Evolutionary conservation across 495 filamentous ascomycete genomes (phyloP).

Genomic region (Aspergillus incahuasiensis): DNA sequence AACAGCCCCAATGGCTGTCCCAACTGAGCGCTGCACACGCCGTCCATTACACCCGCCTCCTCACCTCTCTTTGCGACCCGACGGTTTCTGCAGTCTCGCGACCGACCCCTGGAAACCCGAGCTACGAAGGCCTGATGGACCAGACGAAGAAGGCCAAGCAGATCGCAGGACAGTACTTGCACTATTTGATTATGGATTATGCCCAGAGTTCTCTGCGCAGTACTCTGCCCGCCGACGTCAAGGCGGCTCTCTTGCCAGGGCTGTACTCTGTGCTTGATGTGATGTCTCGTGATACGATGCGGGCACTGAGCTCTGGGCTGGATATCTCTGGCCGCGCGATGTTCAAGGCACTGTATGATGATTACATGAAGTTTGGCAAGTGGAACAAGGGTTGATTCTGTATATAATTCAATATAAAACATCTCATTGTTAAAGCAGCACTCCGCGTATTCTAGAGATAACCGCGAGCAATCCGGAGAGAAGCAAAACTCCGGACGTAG

Average conservation of each 20-base stretch:
- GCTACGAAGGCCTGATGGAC: constrained; percentile 57
- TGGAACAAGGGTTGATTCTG: constrained; percentile 53
- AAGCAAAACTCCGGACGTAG: not conserved
- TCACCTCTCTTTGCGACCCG: constrained; percentile 76
- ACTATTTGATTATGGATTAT: constrained; percentile 67
- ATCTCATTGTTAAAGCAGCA: not conserved
- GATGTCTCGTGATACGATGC: constrained; percentile 59
- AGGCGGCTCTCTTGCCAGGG: constrained; percentile 65
- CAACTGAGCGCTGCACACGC: constrained; percentile 50
- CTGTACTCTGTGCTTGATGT: constrained; percentile 68
- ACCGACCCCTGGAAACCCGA: constrained; percentile 28
- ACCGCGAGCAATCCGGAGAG: not conserved
- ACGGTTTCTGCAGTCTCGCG: constrained; percentile 65
- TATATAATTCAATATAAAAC: not conserved
- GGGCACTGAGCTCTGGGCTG: constrained; percentile 63
- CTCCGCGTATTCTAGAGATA: not conserved
- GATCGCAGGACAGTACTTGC: constrained; percentile 70
- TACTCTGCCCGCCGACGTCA: constrained; percentile 52
- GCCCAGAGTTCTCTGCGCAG: constrained; percentile 59
- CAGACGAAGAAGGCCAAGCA: constrained; percentile 71
- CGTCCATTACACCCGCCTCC: constrained; percentile 60
- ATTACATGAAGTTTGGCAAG: constrained; percentile 65
- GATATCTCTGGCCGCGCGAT: constrained; percentile 64
- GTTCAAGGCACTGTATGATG: constrained; percentile 65
- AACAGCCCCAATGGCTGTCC: constrained; percentile 45